Conservation (phyloP, 495 filamentous ascomycete species). For the Penicillium maclennaniae region DNA sequence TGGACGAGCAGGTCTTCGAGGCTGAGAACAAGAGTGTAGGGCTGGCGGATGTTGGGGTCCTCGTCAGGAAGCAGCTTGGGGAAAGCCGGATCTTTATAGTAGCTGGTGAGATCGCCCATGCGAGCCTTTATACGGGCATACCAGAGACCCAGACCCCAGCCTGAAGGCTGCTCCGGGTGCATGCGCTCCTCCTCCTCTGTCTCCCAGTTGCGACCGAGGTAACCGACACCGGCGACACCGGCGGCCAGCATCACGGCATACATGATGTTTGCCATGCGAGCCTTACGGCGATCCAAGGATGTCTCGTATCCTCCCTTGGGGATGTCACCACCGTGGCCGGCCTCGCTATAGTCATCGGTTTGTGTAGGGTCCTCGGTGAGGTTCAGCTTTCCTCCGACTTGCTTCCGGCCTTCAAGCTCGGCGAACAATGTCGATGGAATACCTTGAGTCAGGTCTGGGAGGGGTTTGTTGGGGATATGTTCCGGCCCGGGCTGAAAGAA, state of each 20-base stretch:
- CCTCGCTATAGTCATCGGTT: conserved; percentile 44
- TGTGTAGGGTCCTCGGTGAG: conserved; percentile 55
- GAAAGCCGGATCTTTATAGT: conserved; percentile 96
- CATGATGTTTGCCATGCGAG: conserved; percentile 63
- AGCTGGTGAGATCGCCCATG: conserved; percentile 65
- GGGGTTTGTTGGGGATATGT: conserved; percentile 43
- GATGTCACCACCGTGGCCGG: conserved; percentile 52
- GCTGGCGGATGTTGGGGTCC: conserved; percentile 72
- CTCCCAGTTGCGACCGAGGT: conserved; percentile 84
- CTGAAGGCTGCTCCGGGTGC: conserved; percentile 67
- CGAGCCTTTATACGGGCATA: conserved; percentile 75
- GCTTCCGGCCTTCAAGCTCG: conserved; percentile 61
- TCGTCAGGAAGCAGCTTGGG: conserved; percentile 88
- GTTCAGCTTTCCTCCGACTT: conserved; percentile 43
- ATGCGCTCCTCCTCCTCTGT: conserved; percentile 61
- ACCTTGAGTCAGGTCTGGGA: conserved; percentile 86
- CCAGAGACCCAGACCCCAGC: conserved; percentile 70
- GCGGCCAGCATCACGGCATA: conserved; percentile 53
- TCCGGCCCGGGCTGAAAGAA: conserved; percentile 30
- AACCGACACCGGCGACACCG: conserved; percentile 53
- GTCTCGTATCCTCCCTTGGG: conserved; percentile 86
- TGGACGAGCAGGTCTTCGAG: conserved; percentile 93
- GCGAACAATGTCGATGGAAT: conserved; percentile 78
- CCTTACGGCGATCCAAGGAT: conserved; percentile 76
- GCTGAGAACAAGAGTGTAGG: conserved; percentile 90